A percentile compares a stretch with the other conserved stretches of the same genome.
Conservation (phyloP, 2,329 filamentous ascomycete species). For the Alternaria incomplexa region DNA sequence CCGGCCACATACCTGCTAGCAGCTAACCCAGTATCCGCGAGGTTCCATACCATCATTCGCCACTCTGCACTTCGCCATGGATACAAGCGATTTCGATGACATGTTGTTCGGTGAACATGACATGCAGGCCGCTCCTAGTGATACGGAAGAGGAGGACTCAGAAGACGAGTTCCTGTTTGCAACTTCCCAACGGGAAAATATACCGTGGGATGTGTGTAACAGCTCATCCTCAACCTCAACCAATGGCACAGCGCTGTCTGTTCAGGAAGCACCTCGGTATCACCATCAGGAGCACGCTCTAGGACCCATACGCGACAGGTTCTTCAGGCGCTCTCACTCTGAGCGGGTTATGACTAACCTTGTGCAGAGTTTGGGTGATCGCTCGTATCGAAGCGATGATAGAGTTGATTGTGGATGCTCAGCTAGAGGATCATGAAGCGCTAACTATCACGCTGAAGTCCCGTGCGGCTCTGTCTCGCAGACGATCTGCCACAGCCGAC, state of each 20-base stretch:
- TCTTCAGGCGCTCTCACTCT: neutral
- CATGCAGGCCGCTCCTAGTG: slow-evolving; percentile 23
- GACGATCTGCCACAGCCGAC: slow-evolving; percentile 11
- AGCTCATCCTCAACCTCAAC: neutral
- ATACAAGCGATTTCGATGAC: slow-evolving; percentile 32
- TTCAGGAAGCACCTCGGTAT: neutral
- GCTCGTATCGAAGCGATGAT: slow-evolving; percentile 64
- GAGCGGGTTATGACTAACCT: slow-evolving; percentile 6
- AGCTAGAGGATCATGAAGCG: slow-evolving; percentile 56
- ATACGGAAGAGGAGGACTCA: slow-evolving; percentile 16
- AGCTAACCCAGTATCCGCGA: no score
- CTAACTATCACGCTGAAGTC: slow-evolving; percentile 59
- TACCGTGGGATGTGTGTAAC: slow-evolving; percentile 11
- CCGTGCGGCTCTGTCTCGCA: slow-evolving; percentile 31
- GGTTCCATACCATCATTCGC: neutral
- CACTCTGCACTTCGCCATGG: slow-evolving; percentile 21
- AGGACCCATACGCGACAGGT: slow-evolving; percentile 21
- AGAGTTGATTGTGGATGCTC: slow-evolving; percentile 57
- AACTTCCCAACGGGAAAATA: slow-evolving; percentile 1
- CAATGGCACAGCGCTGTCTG: neutral
- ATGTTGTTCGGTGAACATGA: slow-evolving; percentile 35
- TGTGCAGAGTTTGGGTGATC: slow-evolving; percentile 50
- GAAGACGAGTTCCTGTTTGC: slow-evolving; percentile 34
- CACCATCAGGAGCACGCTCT: neutral
- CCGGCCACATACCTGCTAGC: neutral